A percentile compares a stretch with the other conserved stretches of the same genome.
These are phyloP conservation scores for Blastocystis sp. DNA, from an alignment of 352 stramenopile species.

Conservation along the genomic window DNA sequence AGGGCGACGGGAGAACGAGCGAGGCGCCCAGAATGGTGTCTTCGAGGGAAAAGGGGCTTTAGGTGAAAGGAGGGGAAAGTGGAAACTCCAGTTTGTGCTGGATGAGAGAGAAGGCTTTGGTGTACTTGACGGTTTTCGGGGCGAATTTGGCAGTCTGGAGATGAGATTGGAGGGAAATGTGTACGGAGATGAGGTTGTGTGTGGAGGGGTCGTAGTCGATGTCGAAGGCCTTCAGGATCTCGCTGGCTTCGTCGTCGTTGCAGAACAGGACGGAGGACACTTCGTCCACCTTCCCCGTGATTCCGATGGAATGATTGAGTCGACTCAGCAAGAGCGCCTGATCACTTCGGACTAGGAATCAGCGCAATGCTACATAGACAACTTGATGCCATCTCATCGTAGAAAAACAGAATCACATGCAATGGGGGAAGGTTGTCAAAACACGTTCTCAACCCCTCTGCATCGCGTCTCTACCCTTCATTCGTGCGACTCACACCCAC, in stretches of 20 bases:
- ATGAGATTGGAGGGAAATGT: background rate
- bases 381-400: background rate
- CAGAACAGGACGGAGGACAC: background rate
- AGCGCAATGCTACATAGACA: background rate
- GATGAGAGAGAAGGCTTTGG: background rate
- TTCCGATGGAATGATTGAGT: background rate
- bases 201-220: background rate
- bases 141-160: background rate
- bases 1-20: background rate
- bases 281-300: background rate
- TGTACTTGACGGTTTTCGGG: background rate
- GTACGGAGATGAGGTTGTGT: background rate
- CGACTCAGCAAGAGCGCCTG: background rate
- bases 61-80: background rate
- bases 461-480: background rate
- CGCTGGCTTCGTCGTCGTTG: background rate
- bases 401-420: constrained; percentile 48
- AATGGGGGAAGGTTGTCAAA: constrained; percentile 10
- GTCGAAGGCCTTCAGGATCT: background rate
- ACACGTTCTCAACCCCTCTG: background rate
- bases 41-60: constrained; percentile 41
- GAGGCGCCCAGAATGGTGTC: constrained; percentile 34
- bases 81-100: constrained; percentile 48
- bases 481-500: background rate
- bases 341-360: background rate